phyloP scores from a whole-genome alignment of 2,329 filamentous ascomycete genomes.

The Arthroderma sp. region DNA sequence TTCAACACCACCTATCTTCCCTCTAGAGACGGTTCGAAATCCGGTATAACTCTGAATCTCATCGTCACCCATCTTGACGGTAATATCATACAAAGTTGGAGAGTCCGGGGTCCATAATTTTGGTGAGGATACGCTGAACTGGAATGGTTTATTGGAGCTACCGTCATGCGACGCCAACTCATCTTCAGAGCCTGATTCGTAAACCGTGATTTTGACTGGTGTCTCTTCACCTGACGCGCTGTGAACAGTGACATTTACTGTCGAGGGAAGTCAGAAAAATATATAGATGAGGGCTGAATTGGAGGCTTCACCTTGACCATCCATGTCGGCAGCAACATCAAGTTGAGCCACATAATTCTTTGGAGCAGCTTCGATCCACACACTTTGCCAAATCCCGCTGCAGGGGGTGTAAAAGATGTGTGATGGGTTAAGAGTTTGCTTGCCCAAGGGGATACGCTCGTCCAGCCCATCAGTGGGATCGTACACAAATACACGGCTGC shows the following conservation, averaged over 20 bases:
- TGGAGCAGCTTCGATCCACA: conserved; percentile 56
- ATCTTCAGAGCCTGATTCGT: conserved; percentile 21
- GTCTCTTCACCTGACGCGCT: conserved; percentile 28
- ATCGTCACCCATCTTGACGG: conserved; percentile 41
- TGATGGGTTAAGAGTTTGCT: conserved; percentile 44
- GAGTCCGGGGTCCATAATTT: conserved; percentile 52
- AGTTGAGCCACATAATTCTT: conserved; percentile 44
- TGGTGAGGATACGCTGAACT: conserved; percentile 42
- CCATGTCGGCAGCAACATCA: conserved; percentile 45
- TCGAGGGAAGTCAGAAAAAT: too few species aligned
- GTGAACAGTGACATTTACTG: conserved; percentile 45
- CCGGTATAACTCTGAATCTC: conserved; percentile 52
- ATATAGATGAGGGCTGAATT: conserved; percentile 7
- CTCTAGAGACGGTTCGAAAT: conserved; percentile 50
- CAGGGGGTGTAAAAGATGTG: conserved; percentile 62
- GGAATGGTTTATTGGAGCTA: conserved; percentile 38
- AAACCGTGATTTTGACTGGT: conserved; percentile 26
- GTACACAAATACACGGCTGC: conserved; percentile 49
- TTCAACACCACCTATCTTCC: conserved; percentile 43
- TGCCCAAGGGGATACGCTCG: conserved; percentile 51
- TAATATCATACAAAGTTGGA: conserved; percentile 52
- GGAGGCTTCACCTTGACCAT: conserved; percentile 33
- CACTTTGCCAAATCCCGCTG: conserved; percentile 61
- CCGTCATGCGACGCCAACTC: conserved; percentile 34
- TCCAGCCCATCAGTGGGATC: conserved; percentile 50